phyloP scores from a whole-genome alignment of 495 filamentous ascomycete species.

The Xylaria palmicola region DNA sequence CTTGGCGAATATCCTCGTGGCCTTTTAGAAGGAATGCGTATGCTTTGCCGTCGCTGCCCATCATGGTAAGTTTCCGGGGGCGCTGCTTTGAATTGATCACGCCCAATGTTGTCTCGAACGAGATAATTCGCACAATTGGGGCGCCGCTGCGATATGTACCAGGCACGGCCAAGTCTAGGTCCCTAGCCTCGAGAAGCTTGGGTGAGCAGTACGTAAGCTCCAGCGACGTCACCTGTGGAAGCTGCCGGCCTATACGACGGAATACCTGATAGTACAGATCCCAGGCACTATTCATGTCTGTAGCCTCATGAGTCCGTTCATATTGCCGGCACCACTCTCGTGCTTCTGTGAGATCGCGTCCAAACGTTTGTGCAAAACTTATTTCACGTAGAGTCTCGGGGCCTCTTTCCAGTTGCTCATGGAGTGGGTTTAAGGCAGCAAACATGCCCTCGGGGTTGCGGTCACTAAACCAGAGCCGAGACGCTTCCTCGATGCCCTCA shows the following conservation, averaged over 20 bases:
- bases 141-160: constrained; percentile 91
- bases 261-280: constrained; percentile 98
- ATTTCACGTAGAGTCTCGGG: constrained; percentile 93
- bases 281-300: constrained; percentile 96
- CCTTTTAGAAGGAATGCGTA: constrained; percentile 93
- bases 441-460: constrained; percentile 98
- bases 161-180: constrained; percentile 88
- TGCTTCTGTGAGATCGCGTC: constrained; percentile 89
- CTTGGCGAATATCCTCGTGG: constrained; percentile 97
- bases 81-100: constrained; percentile 98
- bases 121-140: constrained; percentile 79
- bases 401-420: constrained; percentile 84
- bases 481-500: constrained; percentile 97
- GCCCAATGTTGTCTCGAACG: constrained; percentile 82
- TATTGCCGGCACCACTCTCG: constrained; percentile 95
- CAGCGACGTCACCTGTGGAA: constrained; percentile 86
- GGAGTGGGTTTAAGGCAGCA: constrained; percentile 80
- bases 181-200: constrained; percentile 74
- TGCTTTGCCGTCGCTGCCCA: constrained; percentile 79
- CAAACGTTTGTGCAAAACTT: constrained; percentile 96
- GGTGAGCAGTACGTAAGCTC: constrained; percentile 96
- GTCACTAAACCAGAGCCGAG: constrained; percentile 87
- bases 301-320: constrained; percentile 78
- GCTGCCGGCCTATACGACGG: constrained; percentile 89
- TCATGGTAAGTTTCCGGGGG: constrained; percentile 82